These are phyloP conservation scores for Micractinium sp. DNA, from an alignment of 139 green algal genomes.

Conservation along the genomic window DNA sequence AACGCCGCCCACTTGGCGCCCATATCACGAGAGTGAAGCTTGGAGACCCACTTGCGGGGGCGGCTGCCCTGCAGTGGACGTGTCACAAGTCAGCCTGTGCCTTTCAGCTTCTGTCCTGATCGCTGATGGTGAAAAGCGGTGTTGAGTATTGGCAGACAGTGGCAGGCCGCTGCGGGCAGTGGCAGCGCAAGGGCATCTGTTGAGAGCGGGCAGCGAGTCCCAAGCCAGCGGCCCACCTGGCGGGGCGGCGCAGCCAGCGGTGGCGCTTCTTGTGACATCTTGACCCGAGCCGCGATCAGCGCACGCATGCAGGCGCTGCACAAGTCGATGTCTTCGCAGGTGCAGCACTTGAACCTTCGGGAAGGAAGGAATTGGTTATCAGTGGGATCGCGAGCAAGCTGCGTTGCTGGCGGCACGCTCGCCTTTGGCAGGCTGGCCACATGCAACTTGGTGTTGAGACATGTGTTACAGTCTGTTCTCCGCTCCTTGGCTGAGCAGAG, in stretches of 20 bases:
- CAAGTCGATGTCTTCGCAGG: constrained; percentile 47
- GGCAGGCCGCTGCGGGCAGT: background rate
- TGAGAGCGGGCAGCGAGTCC: too few relatives aligned
- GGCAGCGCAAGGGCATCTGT: background rate
- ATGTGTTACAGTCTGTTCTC: too few relatives aligned
- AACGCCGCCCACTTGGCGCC: constrained; percentile 35
- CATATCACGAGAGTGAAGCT: constrained; percentile 31
- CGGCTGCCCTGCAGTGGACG: background rate
- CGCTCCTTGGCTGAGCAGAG: too few relatives aligned
- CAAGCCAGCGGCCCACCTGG: background rate
- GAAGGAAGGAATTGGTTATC: background rate
- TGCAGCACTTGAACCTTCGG: constrained; percentile 43
- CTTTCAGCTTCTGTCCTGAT: background rate
- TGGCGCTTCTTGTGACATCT: constrained; percentile 27
- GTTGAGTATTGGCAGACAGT: too few relatives aligned
- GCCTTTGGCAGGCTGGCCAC: too few relatives aligned
- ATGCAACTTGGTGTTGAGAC: too few relatives aligned
- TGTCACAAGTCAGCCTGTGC: background rate
- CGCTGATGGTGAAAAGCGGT: too few relatives aligned
- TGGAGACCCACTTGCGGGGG: constrained; percentile 32
- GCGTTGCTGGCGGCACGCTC: too few relatives aligned
- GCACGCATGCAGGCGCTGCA: constrained; percentile 42
- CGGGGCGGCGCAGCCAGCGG: background rate
- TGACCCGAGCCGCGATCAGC: constrained; percentile 41
- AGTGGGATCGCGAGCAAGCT: too few relatives aligned